These are phyloP conservation scores for Priceomyces medius DNA, from an alignment of 805 yeast species.

Conservation along the genomic window DNA sequence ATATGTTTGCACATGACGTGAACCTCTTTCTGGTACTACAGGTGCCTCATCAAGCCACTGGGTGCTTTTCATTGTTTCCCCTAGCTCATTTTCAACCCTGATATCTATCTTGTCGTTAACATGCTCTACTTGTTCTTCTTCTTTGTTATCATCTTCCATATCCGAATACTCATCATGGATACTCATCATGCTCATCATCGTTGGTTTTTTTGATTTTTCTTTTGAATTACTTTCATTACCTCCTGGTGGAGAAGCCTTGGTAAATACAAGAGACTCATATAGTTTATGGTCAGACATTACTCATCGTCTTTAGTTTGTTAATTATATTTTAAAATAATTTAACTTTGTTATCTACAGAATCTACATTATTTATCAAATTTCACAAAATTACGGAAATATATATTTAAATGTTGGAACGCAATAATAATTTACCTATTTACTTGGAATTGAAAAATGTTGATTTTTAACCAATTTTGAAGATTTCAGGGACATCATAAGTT, in stretches of 20 bases:
- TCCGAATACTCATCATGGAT: slow-evolving; percentile 19
- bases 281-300: slow-evolving; percentile 2
- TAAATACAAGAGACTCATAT: slow-evolving; percentile 10
- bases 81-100: not conserved
- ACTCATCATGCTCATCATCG: slow-evolving; percentile 12
- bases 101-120: slow-evolving; percentile 17
- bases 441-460: not conserved
- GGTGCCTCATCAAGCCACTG: not conserved
- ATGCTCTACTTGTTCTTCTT: slow-evolving; percentile 41
- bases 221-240: not conserved
- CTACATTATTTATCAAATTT: not conserved
- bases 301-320: not conserved
- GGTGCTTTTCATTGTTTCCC: not conserved
- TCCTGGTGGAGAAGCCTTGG: slow-evolving; percentile 7
- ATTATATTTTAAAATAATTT: not conserved
- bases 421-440: too few relatives aligned
- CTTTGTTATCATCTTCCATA: slow-evolving; percentile 16
- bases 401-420: not conserved
- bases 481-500: slow-evolving; percentile 16
- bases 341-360: not conserved
- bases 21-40: not conserved
- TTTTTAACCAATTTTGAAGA: not conserved
- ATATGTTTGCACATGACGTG: slow-evolving; percentile 33
- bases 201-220: not conserved
- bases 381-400: not conserved